Conservation (phyloP, 83 land plant species). For the Picea abies region DNA sequence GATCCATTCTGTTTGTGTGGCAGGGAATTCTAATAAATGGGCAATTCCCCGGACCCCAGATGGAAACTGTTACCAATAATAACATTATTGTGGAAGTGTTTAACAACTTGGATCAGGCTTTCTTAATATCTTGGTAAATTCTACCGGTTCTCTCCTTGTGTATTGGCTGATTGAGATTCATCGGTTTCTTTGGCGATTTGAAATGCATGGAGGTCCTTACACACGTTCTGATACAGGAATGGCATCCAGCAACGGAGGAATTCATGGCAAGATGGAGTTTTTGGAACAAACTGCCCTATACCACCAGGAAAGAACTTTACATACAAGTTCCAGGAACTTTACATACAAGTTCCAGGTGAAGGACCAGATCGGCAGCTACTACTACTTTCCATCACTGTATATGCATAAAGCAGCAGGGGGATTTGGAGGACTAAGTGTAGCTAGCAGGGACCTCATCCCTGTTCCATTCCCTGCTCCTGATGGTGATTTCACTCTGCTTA, state of each 20-base stretch:
- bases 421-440: constrained; percentile 55
- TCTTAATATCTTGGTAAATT: constrained; percentile 32
- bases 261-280: constrained; percentile 69
- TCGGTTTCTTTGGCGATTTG: background rate
- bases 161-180: background rate
- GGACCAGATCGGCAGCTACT: constrained; percentile 66
- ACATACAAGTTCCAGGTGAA: constrained; percentile 55
- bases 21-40: constrained; percentile 51
- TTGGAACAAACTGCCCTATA: constrained; percentile 65
- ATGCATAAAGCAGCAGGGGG: constrained; percentile 74
- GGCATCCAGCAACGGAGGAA: constrained; percentile 52
- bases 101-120: constrained; percentile 36
- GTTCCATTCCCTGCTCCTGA: constrained; percentile 60
- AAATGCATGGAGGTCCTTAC: background rate
- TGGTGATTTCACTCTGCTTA: constrained; percentile 63
- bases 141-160: too few species aligned
- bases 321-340: too few species aligned
- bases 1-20: background rate
- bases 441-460: constrained; percentile 55
- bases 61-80: constrained; percentile 41
- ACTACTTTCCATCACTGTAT: constrained; percentile 39
- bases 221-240: constrained; percentile 34
- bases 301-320: constrained; percentile 65
- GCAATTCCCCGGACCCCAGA: constrained; percentile 43
- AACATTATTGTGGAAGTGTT: constrained; percentile 42